Evolutionary conservation across 1,284 basidiomycete species (phyloP), one percentile per base, ranked within the genome.

Genomic region (Takashimella koratensis): DNA sequence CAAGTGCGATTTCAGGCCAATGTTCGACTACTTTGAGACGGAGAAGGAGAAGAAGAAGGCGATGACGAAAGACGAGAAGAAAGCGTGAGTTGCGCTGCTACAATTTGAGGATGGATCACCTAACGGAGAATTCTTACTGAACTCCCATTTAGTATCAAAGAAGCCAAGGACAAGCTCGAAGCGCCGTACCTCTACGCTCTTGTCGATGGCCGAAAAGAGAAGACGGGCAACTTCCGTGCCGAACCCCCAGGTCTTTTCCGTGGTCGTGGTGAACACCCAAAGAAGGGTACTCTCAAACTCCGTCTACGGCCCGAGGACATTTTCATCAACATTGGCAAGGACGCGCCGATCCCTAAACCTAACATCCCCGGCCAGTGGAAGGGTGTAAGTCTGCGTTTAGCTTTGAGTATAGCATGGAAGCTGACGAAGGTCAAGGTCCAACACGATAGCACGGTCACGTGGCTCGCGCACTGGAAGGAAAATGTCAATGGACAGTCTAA

Each of bases 221-320:
- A 96, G 75, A 85, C 97, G 49, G 96, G 96, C 52, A 98, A 98
- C 79, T 98, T 98, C 80, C 85, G 93, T 62, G 86, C 98, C 47
- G 96, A 99, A 81, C 96, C 96, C 70, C 96, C 96, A 19, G 92
- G 93, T 42, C 79, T 98, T 43, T 99, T 98, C 79, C 82, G 95
- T 75, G 96, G 96, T 56, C 93, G 96, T 62, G 96, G 96, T 55
- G 92, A 97, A 66, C 96, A 99, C 76, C 96, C 96, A 1, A 94
- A 90, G 81, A 98, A 97, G 75, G 96, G 96, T 22, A 87, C 86
- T 49, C 81, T 98, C 58, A 99, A 98, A 91, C 79, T 82, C 56
- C 89, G 94, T 54, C 84, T 98, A 40, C 81, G 83, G 26, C 92
- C 94, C 0, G 92, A 96, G 69, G 92, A 98, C 62, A 93, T 98